Evolutionary conservation across 177 flowering plant genomes (phyloP).

Genomic region (Vitis hybrid): DNA sequence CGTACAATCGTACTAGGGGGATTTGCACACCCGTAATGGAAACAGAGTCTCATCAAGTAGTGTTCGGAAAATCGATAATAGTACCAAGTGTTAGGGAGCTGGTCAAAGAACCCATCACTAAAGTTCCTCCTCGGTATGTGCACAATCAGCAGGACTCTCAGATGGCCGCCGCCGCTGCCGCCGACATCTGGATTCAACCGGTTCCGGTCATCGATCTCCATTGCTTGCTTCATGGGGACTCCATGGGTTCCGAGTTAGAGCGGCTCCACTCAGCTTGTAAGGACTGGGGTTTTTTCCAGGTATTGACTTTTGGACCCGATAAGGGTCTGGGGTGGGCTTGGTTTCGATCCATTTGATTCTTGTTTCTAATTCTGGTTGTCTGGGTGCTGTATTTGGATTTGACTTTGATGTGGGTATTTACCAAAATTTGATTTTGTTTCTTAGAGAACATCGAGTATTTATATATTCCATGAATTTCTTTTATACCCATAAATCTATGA

Average conservation of each 20-base stretch:
- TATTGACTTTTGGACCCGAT: not conserved
- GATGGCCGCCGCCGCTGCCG: not conserved
- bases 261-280: conserved; percentile 24
- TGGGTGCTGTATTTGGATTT: too few species aligned
- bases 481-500: too few species aligned
- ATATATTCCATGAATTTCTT: too few species aligned
- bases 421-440: too few species aligned
- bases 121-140: conserved; percentile 31
- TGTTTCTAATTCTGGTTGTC: too few species aligned
- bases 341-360: too few species aligned
- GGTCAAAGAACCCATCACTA: conserved; percentile 18
- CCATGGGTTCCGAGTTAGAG: not conserved
- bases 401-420: too few species aligned
- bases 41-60: too few species aligned
- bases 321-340: too few species aligned
- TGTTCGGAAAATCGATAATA: conserved; percentile 11
- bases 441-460: too few species aligned
- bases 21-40: too few species aligned
- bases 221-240: not conserved
- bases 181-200: not conserved
- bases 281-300: conserved; percentile 42
- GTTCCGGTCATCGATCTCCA: conserved; percentile 42
- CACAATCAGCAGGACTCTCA: conserved; percentile 12
- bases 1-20: too few species aligned
- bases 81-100: conserved; percentile 42